These are phyloP conservation scores for Aschersonia sp. DNA, from an alignment of 2,329 filamentous ascomycete species.

Conservation along the genomic window DNA sequence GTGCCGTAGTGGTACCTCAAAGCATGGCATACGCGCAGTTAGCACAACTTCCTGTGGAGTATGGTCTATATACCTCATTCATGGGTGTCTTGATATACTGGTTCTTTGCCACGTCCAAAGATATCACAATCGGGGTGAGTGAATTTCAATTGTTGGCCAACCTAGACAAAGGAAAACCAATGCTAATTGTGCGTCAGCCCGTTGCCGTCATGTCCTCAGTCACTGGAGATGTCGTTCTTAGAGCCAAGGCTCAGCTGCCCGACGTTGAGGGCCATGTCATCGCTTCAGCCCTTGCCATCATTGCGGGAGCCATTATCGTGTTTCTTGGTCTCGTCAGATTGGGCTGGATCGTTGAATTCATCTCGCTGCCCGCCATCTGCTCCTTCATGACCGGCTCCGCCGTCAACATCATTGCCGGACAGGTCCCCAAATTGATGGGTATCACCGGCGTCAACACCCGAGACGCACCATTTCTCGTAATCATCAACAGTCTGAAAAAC, in stretches of 20 bases:
- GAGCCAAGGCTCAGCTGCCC: constrained; percentile 21
- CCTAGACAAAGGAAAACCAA: neutral
- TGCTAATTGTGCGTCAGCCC: constrained; percentile 23
- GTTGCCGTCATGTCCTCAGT: constrained; percentile 39
- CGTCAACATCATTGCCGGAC: constrained; percentile 33
- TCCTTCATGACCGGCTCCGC: constrained; percentile 41
- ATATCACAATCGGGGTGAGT: constrained; percentile 70
- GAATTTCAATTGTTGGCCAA: neutral
- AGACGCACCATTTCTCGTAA: constrained; percentile 30
- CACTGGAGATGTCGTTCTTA: constrained; percentile 31
- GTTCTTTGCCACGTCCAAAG: constrained; percentile 94
- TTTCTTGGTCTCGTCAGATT: constrained; percentile 34
- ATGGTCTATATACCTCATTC: constrained; percentile 59
- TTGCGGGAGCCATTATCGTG: constrained; percentile 32
- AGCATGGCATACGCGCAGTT: constrained; percentile 38
- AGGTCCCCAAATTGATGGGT: constrained; percentile 35
- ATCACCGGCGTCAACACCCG: constrained; percentile 35
- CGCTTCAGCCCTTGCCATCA: constrained; percentile 31
- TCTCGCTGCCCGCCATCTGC: constrained; percentile 35
- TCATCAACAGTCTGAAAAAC: constrained; percentile 34
- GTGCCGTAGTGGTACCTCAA: constrained; percentile 39
- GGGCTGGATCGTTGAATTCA: constrained; percentile 40
- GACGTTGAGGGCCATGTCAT: constrained; percentile 26
- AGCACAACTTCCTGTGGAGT: constrained; percentile 31
- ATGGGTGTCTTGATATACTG: constrained; percentile 93